Conservation (phyloP, 2,329 filamentous ascomycete genomes). For the Trichoderma sp. region DNA sequence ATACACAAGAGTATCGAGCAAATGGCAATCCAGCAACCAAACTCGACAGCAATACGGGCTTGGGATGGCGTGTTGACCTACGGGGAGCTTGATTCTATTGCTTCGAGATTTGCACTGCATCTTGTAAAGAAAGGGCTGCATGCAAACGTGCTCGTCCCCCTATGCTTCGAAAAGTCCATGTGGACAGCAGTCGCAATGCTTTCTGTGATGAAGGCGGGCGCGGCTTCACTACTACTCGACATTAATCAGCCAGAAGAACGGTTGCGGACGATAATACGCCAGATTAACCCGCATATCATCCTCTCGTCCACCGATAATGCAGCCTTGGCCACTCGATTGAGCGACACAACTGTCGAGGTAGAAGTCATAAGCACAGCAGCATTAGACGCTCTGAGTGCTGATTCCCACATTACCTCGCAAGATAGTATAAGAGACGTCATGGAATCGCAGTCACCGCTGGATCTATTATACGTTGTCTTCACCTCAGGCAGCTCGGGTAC, state of each 20-base stretch:
- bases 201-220: background rate
- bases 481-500: background rate
- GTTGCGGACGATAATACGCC: background rate
- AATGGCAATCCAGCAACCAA: background rate
- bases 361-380: background rate
- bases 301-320: background rate
- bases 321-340: background rate
- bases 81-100: background rate
- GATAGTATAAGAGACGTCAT: no score
- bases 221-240: background rate
- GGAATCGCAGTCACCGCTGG: background rate
- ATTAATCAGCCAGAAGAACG: background rate
- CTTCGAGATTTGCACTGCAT: background rate
- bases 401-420: background rate
- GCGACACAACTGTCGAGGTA: background rate
- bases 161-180: background rate
- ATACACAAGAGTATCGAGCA: background rate
- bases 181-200: slow-evolving; percentile 3
- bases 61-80: background rate
- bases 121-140: background rate
- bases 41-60: background rate
- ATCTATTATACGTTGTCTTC: background rate
- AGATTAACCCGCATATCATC: background rate
- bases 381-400: background rate
- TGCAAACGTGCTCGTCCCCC: background rate